These are phyloP conservation scores for Aspergillus neoniger DNA, from an alignment of 2,329 filamentous ascomycete genomes.

Conservation along the genomic window DNA sequence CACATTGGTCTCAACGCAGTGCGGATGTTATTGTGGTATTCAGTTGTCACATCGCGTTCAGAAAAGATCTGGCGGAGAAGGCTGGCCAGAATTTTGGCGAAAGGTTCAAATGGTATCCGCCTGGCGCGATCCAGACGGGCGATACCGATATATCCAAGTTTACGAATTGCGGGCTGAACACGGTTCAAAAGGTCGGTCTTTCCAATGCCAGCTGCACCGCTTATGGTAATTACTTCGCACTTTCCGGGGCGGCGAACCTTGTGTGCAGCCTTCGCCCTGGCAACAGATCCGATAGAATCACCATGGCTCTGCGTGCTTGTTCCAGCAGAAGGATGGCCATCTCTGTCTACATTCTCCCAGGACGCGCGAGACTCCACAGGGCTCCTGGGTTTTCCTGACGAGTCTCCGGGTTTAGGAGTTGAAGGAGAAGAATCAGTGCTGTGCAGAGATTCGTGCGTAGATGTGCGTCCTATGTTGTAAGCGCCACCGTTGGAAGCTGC, in stretches of 20 bases:
- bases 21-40: slow-evolving; percentile 62
- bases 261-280: slow-evolving; percentile 47
- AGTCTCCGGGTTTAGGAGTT: slow-evolving; percentile 30
- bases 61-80: slow-evolving; percentile 67
- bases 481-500: slow-evolving; percentile 39
- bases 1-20: slow-evolving; percentile 59
- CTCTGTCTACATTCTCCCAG: slow-evolving; percentile 40
- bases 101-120: slow-evolving; percentile 62
- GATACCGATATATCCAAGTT: slow-evolving; percentile 61
- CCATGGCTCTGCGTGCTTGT: slow-evolving; percentile 33
- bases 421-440: slow-evolving; percentile 39
- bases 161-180: slow-evolving; percentile 58
- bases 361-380: slow-evolving; percentile 41
- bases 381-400: slow-evolving; percentile 36
- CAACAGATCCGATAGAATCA: slow-evolving; percentile 34
- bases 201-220: slow-evolving; percentile 59
- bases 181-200: slow-evolving; percentile 63
- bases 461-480: slow-evolving; percentile 31
- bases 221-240: slow-evolving; percentile 61
- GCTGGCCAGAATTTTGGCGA: slow-evolving; percentile 61
- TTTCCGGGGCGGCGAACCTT: slow-evolving; percentile 57
- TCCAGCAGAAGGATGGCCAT: slow-evolving; percentile 37
- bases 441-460: slow-evolving; percentile 38
- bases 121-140: slow-evolving; percentile 62
- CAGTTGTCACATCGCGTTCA: slow-evolving; percentile 62